Percentiles rank a stretch among this genome's conserved stretches.
Evolutionary conservation across 2,329 filamentous ascomycete species (phyloP).

Genomic region (Cladorrhinum sp.): DNA sequence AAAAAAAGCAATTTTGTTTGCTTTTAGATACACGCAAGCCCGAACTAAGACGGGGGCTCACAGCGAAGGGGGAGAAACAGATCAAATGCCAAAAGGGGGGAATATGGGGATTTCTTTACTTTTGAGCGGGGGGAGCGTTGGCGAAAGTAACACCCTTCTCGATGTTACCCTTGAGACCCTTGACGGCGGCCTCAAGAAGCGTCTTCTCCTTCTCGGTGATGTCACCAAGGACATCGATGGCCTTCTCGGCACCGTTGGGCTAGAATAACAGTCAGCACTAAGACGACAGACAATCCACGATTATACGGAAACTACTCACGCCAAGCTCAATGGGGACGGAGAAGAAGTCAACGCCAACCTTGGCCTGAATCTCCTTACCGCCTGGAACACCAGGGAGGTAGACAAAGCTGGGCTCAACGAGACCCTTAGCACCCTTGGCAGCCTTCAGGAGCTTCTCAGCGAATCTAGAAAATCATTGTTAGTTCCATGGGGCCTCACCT

Average conservation of each 20-base stretch:
- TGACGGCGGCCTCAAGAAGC: slow-evolving; percentile 71
- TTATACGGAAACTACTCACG: slow-evolving; percentile 54
- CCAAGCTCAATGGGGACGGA: slow-evolving; percentile 94
- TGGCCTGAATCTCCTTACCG: slow-evolving; percentile 80
- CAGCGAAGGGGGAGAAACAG: not conserved
- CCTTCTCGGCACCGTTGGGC: slow-evolving; percentile 83
- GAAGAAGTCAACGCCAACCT: slow-evolving; percentile 87
- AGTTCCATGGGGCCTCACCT: slow-evolving; percentile 9
- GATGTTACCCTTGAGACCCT: slow-evolving; percentile 88
- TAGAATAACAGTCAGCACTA: slow-evolving; percentile 40
- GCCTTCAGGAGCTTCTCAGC: slow-evolving; percentile 93
- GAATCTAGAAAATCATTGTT: slow-evolving; percentile 57
- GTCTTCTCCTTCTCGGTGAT: slow-evolving; percentile 86
- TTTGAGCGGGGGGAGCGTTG: slow-evolving; percentile 75
- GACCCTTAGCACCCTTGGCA: slow-evolving; percentile 81
- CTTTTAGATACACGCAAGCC: not conserved
- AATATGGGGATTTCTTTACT: slow-evolving; percentile 58
- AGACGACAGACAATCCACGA: not conserved
- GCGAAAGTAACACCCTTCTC: slow-evolving; percentile 88
- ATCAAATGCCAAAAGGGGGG: slow-evolving; percentile 20
- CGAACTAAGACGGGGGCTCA: not conserved
- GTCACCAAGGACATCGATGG: slow-evolving; percentile 70
- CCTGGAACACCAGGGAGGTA: slow-evolving; percentile 89
- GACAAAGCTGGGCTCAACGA: slow-evolving; percentile 92
- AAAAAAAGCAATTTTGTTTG: not conserved